These are phyloP conservation scores for Linnemannia zychae DNA, from an alignment of 192 early-diverging fungal species.

Conservation along the genomic window DNA sequence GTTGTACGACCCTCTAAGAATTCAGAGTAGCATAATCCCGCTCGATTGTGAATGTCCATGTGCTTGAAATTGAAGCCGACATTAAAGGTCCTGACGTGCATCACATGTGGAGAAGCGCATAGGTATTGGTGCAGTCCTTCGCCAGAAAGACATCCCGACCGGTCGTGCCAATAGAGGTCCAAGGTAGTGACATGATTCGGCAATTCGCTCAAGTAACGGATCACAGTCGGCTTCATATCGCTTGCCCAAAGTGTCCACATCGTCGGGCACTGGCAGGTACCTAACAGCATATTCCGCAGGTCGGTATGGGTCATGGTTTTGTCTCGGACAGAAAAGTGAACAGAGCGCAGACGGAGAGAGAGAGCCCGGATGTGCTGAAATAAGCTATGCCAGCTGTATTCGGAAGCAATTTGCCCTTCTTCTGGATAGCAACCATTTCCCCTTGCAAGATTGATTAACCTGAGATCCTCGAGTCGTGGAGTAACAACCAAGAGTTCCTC, in stretches of 20 bases:
- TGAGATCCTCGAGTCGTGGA: background rate
- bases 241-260: background rate
- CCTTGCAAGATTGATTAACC: background rate
- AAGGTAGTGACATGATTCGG: background rate
- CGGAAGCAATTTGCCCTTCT: background rate
- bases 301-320: background rate
- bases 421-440: background rate
- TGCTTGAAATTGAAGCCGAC: conserved; percentile 1
- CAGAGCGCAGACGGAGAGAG: conserved; percentile 1
- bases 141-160: background rate
- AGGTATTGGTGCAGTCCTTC: background rate
- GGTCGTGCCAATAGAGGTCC: conserved; percentile 1
- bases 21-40: background rate
- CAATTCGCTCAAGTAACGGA: background rate
- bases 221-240: background rate
- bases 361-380: conserved; percentile 7
- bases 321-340: conserved; percentile 1
- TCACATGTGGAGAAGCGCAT: background rate
- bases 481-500: conserved; percentile 4
- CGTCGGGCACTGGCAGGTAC: background rate
- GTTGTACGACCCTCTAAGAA: background rate
- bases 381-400: background rate
- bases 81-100: background rate
- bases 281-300: background rate
- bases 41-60: background rate